Evolutionary conservation across 2,329 filamentous ascomycete genomes (phyloP).

Genomic region (Phoma herbarum): DNA sequence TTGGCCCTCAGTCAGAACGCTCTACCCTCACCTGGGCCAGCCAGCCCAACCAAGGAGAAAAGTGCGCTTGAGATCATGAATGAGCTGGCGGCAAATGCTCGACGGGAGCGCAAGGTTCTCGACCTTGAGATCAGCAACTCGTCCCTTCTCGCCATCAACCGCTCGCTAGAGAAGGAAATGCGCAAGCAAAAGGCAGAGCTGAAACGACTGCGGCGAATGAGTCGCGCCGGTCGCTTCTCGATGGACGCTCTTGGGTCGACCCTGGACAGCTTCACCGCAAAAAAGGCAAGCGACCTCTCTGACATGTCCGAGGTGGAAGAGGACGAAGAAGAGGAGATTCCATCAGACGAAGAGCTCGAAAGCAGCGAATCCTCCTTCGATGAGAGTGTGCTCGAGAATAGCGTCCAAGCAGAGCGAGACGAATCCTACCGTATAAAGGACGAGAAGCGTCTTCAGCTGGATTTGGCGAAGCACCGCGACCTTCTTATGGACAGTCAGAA

Average conservation of each 20-base stretch:
- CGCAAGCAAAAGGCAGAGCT: slow-evolving; percentile 90
- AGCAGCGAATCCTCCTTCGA: slow-evolving; percentile 62
- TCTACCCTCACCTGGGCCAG: slow-evolving; percentile 43
- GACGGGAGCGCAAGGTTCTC: slow-evolving; percentile 91
- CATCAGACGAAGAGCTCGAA: slow-evolving; percentile 57
- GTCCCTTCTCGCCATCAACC: slow-evolving; percentile 92
- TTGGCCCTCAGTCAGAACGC: slow-evolving; percentile 34
- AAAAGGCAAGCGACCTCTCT: slow-evolving; percentile 47
- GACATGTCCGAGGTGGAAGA: slow-evolving; percentile 50
- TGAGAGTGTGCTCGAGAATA: slow-evolving; percentile 56
- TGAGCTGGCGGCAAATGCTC: slow-evolving; percentile 85
- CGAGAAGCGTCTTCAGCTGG: slow-evolving; percentile 82
- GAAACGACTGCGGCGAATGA: slow-evolving; percentile 84
- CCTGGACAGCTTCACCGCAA: slow-evolving; percentile 52
- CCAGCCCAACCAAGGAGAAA: slow-evolving; percentile 66
- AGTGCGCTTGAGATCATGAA: slow-evolving; percentile 67
- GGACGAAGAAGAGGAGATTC: slow-evolving; percentile 50
- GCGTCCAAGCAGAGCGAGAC: slow-evolving; percentile 53
- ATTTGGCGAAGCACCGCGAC: slow-evolving; percentile 88
- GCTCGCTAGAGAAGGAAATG: slow-evolving; percentile 88
- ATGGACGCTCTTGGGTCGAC: slow-evolving; percentile 61
- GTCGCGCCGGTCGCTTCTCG: slow-evolving; percentile 78
- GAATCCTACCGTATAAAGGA: slow-evolving; percentile 72
- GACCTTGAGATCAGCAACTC: slow-evolving; percentile 97
- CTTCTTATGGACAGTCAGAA: slow-evolving; percentile 89